phyloP scores from a whole-genome alignment of 805 yeast genomes.

The Lipomyces orientalis region DNA sequence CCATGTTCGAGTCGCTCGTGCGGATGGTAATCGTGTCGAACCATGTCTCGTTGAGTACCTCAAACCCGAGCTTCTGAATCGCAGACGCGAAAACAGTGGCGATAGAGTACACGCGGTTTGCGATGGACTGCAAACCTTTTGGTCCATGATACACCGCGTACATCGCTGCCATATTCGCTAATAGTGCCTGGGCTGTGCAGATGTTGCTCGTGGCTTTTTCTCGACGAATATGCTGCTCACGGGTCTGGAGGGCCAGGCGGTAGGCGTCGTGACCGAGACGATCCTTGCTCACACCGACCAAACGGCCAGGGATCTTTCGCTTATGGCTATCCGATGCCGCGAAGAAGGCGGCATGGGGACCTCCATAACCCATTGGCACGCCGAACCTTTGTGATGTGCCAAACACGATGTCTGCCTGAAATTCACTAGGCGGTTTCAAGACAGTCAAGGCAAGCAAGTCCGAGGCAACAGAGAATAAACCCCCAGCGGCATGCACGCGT shows the following conservation, averaged over 20 bases:
- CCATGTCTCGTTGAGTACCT: constrained; percentile 64
- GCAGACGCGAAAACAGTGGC: constrained; percentile 72
- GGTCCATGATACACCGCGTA: constrained; percentile 98
- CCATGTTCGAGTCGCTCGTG: constrained; percentile 57
- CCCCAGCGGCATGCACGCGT: constrained; percentile 71
- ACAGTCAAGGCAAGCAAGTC: constrained; percentile 89
- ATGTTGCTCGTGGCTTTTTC: constrained; percentile 98
- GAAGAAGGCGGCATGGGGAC: constrained; percentile 98
- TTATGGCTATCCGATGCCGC: constrained; percentile 81
- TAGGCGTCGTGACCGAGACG: constrained; percentile 87
- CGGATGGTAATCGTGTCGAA: constrained; percentile 81
- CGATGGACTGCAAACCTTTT: constrained; percentile 77
- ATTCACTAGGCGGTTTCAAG: constrained; percentile 79
- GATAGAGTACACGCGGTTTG: constrained; percentile 73
- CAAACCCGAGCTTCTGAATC: constrained; percentile 55
- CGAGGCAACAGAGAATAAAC: constrained; percentile 83
- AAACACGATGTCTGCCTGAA: constrained; percentile 90
- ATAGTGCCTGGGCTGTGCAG: constrained; percentile 95
- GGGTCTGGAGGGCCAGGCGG: constrained; percentile 92
- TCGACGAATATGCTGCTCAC: constrained; percentile 97
- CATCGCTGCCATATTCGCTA: constrained; percentile 94
- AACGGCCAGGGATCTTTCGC: constrained; percentile 95
- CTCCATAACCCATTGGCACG: constrained; percentile 97
- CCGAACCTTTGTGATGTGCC: constrained; percentile 97
- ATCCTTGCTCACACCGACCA: constrained; percentile 91